Evolutionary conservation across 2,329 filamentous ascomycete genomes (phyloP).

Genomic region (Sphaerulina vaccinii): DNA sequence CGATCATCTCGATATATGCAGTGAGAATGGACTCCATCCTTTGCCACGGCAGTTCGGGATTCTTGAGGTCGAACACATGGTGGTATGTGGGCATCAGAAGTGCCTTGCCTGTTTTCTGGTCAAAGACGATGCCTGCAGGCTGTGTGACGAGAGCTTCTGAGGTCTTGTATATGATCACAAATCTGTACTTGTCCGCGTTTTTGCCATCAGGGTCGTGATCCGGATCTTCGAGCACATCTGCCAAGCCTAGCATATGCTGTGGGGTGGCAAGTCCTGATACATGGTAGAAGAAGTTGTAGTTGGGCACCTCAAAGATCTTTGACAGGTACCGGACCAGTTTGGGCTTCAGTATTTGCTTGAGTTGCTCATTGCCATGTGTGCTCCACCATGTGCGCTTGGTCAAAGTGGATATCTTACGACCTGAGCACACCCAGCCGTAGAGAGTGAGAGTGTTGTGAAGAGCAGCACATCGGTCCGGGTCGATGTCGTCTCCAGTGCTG

Average conservation of each 20-base stretch:
- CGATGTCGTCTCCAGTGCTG: slow-evolving; percentile 27
- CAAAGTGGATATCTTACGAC: slow-evolving; percentile 33
- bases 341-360: slow-evolving; percentile 32
- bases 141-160: slow-evolving; percentile 33
- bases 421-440: slow-evolving; percentile 38
- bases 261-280: slow-evolving; percentile 31
- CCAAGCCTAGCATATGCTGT: slow-evolving; percentile 32
- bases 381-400: slow-evolving; percentile 36
- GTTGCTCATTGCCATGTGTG: slow-evolving; percentile 29
- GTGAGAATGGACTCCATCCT: slow-evolving; percentile 36
- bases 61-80: slow-evolving; percentile 35
- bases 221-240: slow-evolving; percentile 33
- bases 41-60: slow-evolving; percentile 36
- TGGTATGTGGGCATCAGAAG: slow-evolving; percentile 38
- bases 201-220: slow-evolving; percentile 26
- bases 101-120: slow-evolving; percentile 33
- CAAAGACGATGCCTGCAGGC: slow-evolving; percentile 35
- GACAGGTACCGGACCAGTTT: slow-evolving; percentile 32
- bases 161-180: slow-evolving; percentile 34
- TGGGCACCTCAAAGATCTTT: slow-evolving; percentile 36
- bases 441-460: slow-evolving; percentile 37
- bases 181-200: slow-evolving; percentile 32
- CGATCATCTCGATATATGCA: slow-evolving; percentile 38
- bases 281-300: slow-evolving; percentile 37
- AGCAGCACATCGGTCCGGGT: slow-evolving; percentile 35